Evolutionary conservation across 441 rosid species (phyloP).

Genomic region (Brassica balearica): DNA sequence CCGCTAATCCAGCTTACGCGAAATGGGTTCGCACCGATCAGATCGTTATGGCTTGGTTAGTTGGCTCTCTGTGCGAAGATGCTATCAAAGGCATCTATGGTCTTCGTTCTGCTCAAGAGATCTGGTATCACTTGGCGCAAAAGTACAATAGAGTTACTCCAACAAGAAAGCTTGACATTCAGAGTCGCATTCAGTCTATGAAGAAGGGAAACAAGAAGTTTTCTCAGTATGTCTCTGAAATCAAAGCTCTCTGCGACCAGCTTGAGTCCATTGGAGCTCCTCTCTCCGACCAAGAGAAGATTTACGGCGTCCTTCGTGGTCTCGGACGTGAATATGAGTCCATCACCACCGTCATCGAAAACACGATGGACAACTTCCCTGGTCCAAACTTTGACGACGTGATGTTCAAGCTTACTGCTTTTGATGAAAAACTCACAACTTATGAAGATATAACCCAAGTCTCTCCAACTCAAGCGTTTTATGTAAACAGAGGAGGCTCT

Average conservation of each 20-base stretch:
- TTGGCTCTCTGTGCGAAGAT: neutral
- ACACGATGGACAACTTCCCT: neutral
- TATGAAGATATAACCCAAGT: neutral
- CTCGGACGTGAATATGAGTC: neutral
- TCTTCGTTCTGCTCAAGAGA: neutral
- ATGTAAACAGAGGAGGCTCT: too few relatives aligned
- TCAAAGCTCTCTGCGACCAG: neutral
- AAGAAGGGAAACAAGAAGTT: neutral
- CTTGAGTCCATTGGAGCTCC: neutral
- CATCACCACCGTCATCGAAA: neutral
- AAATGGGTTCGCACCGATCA: neutral
- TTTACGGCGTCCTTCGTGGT: neutral
- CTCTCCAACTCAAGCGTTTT: neutral
- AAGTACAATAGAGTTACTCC: neutral
- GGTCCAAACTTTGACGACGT: neutral
- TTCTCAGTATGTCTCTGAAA: neutral
- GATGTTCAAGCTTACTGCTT: neutral
- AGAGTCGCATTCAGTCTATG: neutral
- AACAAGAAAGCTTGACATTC: neutral
- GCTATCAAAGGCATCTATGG: neutral
- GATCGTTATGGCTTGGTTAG: neutral
- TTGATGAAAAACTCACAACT: neutral
- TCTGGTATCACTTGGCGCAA: neutral
- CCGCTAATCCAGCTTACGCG: neutral
- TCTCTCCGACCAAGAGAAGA: neutral